Base-by-base conservation (phyloP, 306 rosid species). In the Lotus japonicus region DNA sequence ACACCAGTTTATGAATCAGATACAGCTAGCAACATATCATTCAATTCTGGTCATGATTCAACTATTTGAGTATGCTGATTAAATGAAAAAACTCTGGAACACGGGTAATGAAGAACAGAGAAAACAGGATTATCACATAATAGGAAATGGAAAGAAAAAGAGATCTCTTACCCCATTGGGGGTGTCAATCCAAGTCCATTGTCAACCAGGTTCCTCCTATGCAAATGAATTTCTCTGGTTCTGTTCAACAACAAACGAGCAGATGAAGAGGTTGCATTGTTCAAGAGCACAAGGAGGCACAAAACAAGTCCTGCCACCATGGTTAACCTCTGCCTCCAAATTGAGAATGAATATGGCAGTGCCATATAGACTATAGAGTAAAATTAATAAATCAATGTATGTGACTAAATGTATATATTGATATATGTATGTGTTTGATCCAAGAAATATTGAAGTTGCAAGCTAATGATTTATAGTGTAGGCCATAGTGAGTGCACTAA, bases 151-250 rank as follows among this genome's bases (percentile, higher is more conserved):
- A 31, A 23, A 28, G 1, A n/a, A n/a, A 58, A 64, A 12, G 36
- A 6, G 12, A 42, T n/a, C n/a, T n/a, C 58, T 66, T 81, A 87
- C 92, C 94, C 94, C 89, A 87, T 87, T 9, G 83, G 88, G 2
- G 94, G 94, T 58, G 88, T 82, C 0, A 6, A 68, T 28, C 79
- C 94, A 39, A 87, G 82, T 38, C 89, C 83, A 82, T 87, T 87
- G 11, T 8, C 65, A 23, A 78, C 21, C 9, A 84, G 61, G 59
- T 36, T 59, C 68, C 86, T 84, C 46, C 72, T 64, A 59, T 14
- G 51, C 19, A 26, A 21, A 21, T 16, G 15, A 4, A 17, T 56
- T 38, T 43, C 59, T 50, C 14, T 35, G 26, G 31, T 68, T 46
- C 28, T 31, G 28, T 33, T 69, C 41, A 66, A n/a, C 64, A 69